A percentile compares a stretch with the other conserved stretches of the same genome.
These are phyloP conservation scores for Salinomyces thailandicus DNA, from an alignment of 2,329 filamentous ascomycete genomes.

Conservation along the genomic window DNA sequence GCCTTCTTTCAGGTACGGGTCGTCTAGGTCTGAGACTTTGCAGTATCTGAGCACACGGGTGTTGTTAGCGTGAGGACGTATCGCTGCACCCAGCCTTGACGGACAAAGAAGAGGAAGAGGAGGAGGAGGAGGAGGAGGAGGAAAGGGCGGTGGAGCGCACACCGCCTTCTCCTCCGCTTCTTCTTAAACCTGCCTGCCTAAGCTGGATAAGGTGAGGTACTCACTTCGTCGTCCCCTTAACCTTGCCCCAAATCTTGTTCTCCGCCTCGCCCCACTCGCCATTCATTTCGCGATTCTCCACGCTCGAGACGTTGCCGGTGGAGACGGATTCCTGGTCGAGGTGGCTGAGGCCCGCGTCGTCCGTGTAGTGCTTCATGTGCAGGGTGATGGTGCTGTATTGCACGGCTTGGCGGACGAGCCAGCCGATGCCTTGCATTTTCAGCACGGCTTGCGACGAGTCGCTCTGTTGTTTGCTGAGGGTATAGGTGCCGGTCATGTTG, in stretches of 20 bases:
- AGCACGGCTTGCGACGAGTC: conserved; percentile 60
- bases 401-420: conserved; percentile 42
- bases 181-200: conserved; percentile 1
- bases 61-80: too few species aligned
- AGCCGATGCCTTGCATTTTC: conserved; percentile 42
- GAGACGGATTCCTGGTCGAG: conserved; percentile 52
- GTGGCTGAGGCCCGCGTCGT: conserved; percentile 29
- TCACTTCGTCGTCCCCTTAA: conserved; percentile 47
- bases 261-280: conserved; percentile 53
- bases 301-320: conserved; percentile 60
- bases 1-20: conserved; percentile 43
- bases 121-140: too few species aligned
- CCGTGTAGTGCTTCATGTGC: conserved; percentile 42
- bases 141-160: too few species aligned
- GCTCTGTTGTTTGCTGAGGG: conserved; percentile 67
- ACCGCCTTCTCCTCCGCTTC: conserved; percentile 2
- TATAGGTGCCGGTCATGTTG: conserved; percentile 59
- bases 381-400: conserved; percentile 58
- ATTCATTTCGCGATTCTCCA: conserved; percentile 48
- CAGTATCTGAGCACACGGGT: too few species aligned
- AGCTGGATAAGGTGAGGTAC: too few species aligned
- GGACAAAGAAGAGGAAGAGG: background rate
- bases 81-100: too few species aligned
- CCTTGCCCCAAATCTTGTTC: conserved; percentile 70
- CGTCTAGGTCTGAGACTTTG: conserved; percentile 29